phyloP scores from a whole-genome alignment of 345 rosid species.

The Camelina laxa region DNA sequence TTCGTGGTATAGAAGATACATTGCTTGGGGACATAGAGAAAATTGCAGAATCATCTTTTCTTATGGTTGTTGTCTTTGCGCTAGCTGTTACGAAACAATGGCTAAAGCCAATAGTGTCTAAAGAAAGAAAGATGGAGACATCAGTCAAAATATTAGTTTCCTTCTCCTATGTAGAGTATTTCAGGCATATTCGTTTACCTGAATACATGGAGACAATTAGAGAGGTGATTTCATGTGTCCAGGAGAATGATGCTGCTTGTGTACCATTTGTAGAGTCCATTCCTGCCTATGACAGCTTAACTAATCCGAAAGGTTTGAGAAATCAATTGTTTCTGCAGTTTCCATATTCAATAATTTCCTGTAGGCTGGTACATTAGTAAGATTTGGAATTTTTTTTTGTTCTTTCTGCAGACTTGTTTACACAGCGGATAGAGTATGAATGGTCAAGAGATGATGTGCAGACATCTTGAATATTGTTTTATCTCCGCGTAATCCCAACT shows the following conservation, averaged over 20 bases:
- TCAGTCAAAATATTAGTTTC: conserved; percentile 74
- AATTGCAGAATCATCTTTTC: conserved; percentile 89
- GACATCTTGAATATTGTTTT: conserved; percentile 88
- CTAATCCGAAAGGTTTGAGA: conserved; percentile 65
- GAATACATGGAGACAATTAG: conserved; percentile 91
- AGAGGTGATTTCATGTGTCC: conserved; percentile 70
- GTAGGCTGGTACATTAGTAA: conserved; percentile 15
- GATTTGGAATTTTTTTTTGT: background rate
- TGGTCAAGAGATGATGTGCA: conserved; percentile 95
- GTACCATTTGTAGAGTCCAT: conserved; percentile 75
- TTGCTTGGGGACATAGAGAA: conserved; percentile 72
- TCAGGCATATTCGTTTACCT: conserved; percentile 78
- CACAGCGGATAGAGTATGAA: conserved; percentile 54
- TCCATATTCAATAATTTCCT: background rate
- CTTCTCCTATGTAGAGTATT: conserved; percentile 84
- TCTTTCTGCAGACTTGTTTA: conserved; percentile 37
- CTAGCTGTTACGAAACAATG: conserved; percentile 74
- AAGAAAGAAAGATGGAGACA: conserved; percentile 63
- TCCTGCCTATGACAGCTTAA: conserved; percentile 72
- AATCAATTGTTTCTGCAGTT: conserved; percentile 17
- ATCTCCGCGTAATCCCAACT: conserved; percentile 84
- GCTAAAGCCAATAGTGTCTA: conserved; percentile 53
- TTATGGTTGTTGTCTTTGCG: conserved; percentile 85
- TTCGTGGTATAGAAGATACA: conserved; percentile 59
- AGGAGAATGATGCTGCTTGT: conserved; percentile 75